Evolutionary conservation across 257 asterid genomes (phyloP).

Genomic region (Ballota nigra): DNA sequence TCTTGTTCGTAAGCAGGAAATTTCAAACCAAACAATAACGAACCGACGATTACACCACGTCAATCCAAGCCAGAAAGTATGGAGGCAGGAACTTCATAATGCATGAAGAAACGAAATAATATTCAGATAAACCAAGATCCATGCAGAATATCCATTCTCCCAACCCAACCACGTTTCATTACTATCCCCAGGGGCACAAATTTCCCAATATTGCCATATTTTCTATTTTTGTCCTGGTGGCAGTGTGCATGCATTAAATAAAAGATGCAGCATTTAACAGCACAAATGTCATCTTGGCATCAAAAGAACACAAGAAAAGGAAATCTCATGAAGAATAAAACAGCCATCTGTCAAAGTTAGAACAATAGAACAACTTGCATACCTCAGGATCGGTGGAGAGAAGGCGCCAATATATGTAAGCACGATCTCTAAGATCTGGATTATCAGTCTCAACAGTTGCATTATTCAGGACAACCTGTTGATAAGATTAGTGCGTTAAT

Average conservation of each 20-base stretch:
- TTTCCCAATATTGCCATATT: background rate
- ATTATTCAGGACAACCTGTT: conserved; percentile 91
- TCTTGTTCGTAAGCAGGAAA: background rate
- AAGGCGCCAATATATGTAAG: conserved; percentile 99
- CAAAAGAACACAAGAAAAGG: conserved; percentile 15
- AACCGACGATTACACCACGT: background rate
- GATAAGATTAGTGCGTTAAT: conserved; percentile 21
- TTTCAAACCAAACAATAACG: background rate
- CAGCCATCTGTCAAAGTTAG: conserved; percentile 15
- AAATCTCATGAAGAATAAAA: conserved; percentile 15
- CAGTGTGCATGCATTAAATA: conserved; percentile 1
- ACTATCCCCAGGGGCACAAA: background rate
- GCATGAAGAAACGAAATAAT: conserved; percentile 10
- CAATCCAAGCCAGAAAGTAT: conserved; percentile 1
- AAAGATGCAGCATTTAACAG: conserved; percentile 19
- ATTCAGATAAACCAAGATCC: background rate
- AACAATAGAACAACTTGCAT: conserved; percentile 25
- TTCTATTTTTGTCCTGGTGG: background rate
- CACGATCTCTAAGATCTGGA: conserved; percentile 99
- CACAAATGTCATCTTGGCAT: conserved; percentile 1
- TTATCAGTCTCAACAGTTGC: conserved; percentile 99
- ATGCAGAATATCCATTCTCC: background rate
- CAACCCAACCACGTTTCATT: conserved; percentile 3
- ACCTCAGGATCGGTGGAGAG: conserved; percentile 99
- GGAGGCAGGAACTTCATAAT: conserved; percentile 12